A percentile compares a stretch with the other conserved stretches of the same genome.
These are phyloP conservation scores for Boletus coccyginus DNA, from an alignment of 768 basidiomycete species.

Conservation along the genomic window DNA sequence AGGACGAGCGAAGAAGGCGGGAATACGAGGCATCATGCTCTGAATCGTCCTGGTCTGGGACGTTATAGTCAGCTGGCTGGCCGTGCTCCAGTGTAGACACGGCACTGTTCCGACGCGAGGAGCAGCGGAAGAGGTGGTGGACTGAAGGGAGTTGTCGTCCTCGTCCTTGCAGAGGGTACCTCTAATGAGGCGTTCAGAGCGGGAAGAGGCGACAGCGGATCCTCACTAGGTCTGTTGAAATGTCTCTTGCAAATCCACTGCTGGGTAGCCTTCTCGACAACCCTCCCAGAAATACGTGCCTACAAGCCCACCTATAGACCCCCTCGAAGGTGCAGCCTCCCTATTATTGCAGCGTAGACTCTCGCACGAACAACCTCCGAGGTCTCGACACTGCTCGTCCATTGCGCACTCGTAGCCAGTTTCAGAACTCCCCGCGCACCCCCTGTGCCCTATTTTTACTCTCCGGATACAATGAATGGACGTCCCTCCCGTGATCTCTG, in stretches of 20 bases:
- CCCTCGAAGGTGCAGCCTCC: not conserved
- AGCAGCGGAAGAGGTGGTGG: constrained; percentile 26
- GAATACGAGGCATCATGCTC: constrained; percentile 22
- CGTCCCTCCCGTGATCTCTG: not conserved
- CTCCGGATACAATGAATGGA: not conserved
- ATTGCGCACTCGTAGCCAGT: not conserved
- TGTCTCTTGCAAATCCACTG: not conserved
- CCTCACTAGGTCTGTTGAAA: constrained; percentile 1
- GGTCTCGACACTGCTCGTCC: not conserved
- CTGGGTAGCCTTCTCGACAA: not conserved
- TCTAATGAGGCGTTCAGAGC: constrained; percentile 55
- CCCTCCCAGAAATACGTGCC: not conserved
- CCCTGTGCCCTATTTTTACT: not conserved
- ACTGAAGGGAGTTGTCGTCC: constrained; percentile 29
- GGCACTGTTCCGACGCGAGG: constrained; percentile 21
- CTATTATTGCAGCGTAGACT: not conserved
- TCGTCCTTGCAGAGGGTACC: constrained; percentile 53
- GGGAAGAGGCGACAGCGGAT: constrained; percentile 17
- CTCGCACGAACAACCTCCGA: not conserved
- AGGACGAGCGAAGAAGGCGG: constrained; percentile 25
- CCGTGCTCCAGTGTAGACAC: constrained; percentile 12
- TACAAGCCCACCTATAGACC: not conserved
- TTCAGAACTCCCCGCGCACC: not conserved
- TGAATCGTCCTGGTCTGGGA: constrained; percentile 36
- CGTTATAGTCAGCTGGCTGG: constrained; percentile 21